Evolutionary conservation across 2,329 filamentous ascomycete species (phyloP).

Genomic region (Claviceps paspali): DNA sequence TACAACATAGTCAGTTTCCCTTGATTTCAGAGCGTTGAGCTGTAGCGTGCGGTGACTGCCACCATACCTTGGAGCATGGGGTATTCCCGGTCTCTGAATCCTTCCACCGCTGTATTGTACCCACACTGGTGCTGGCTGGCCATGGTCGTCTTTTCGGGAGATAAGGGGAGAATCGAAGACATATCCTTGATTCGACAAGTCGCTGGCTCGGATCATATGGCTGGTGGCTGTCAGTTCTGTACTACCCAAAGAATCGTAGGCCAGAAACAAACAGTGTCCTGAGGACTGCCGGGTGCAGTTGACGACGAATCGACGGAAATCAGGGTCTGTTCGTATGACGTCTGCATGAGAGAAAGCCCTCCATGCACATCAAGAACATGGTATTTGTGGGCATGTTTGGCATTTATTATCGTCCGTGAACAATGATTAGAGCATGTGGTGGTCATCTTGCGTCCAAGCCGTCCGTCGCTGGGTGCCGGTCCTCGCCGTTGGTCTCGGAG

Average conservation of each 20-base stretch:
- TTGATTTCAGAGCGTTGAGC: not conserved
- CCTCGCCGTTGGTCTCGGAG: conserved; percentile 12
- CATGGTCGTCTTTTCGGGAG: not conserved
- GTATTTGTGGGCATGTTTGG: not conserved
- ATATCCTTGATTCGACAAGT: too few species aligned
- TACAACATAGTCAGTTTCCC: not conserved
- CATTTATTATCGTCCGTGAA: not conserved
- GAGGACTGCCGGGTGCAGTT: too few species aligned
- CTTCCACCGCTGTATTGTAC: conserved; percentile 46
- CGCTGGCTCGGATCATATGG: too few species aligned
- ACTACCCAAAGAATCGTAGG: too few species aligned
- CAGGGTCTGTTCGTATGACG: not conserved
- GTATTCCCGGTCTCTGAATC: conserved; percentile 44
- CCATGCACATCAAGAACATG: not conserved
- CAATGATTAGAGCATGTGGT: not conserved
- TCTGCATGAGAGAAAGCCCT: not conserved
- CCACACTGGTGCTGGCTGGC: not conserved
- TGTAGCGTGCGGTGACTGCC: not conserved
- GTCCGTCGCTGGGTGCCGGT: conserved; percentile 3
- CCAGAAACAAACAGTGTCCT: too few species aligned
- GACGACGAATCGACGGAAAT: not conserved
- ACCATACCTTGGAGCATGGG: conserved; percentile 51
- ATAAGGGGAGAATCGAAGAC: too few species aligned
- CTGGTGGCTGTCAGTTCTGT: too few species aligned
- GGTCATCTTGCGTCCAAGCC: not conserved